Evolutionary conservation across 257 asterid genomes (phyloP), one percentile per base, ranked within the genome.

Genomic region (Nemophila menziesii): DNA sequence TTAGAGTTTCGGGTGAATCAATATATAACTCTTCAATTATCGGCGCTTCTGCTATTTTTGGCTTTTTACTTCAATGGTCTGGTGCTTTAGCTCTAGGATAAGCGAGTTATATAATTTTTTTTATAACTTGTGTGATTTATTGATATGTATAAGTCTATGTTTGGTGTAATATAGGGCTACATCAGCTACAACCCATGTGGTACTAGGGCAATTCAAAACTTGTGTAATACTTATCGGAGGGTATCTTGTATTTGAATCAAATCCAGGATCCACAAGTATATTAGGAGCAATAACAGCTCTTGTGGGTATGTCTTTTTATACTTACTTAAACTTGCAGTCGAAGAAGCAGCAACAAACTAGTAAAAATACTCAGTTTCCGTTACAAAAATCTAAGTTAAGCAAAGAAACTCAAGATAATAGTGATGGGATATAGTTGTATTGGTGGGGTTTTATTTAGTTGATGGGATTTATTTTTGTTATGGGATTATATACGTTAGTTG

Each of bases 21-120:
- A 64, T 89, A 41, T 60, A 66, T 45, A 89, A 79, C 62, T 66
- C 75, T 43, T 39, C 81, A 23, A 68, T 49, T 26, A 81, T 89
- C 48, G 79, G 83, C 38, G 78, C 67, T 44, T 84, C 98, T 0
- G 98, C 98, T 29, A 50, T 89, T 60, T 90, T 89, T 13, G 98
- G 96, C 23, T 89, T 89, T 78, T 70, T 89, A 76, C 98, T 89
- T 61, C 96, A 89, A 54, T 84, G 95, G 94, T 89, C 98, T 5
- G 96, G 98, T 54, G 98, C 98, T 57, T 75, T 89, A 41, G 98
- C 98, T 56, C 94, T 89, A 12, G 96, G 98, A 95, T 84, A 65
- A 17, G 79, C 58, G 22, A 33, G 20, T 52, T 51, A 39, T 41
- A 36, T n/a, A n/a, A n/a, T n/a, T n/a, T n/a, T n/a, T n/a, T n/a